Evolutionary conservation across 1,139 yeast species (phyloP).

Genomic region (Candida dubliniensis): DNA sequence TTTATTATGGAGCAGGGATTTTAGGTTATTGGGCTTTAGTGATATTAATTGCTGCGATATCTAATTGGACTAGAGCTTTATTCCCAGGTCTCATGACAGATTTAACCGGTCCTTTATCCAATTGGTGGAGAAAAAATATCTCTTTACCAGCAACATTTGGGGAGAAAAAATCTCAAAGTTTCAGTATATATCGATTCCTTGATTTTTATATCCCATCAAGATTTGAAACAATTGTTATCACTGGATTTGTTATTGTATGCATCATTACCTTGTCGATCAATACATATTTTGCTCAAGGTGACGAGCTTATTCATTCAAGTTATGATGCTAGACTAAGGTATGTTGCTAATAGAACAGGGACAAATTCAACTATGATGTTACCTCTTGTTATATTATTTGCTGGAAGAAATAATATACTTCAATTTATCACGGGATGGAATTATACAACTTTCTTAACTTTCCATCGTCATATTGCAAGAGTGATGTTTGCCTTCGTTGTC

Average conservation of each 20-base stretch:
- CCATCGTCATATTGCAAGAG: conserved; percentile 54
- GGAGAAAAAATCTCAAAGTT: conserved; percentile 25
- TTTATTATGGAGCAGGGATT: conserved; percentile 49
- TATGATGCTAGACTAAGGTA: conserved; percentile 26
- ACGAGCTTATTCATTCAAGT: conserved; percentile 19
- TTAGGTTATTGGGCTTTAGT: conserved; percentile 51
- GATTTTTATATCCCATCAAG: conserved; percentile 54
- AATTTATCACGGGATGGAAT: conserved; percentile 54
- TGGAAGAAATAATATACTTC: conserved; percentile 54
- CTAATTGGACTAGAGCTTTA: conserved; percentile 33
- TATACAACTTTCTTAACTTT: conserved; percentile 50
- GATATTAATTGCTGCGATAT: conserved; percentile 37
- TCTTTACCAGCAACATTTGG: conserved; percentile 31
- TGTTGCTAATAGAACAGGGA: conserved; percentile 53
- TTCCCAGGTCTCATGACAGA: conserved; percentile 20
- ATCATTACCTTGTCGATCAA: conserved; percentile 37
- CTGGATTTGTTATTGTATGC: conserved; percentile 44
- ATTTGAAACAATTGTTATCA: conserved; percentile 48
- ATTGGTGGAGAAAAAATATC: conserved; percentile 24
- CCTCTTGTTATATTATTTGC: conserved; percentile 53
- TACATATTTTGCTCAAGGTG: conserved; percentile 18
- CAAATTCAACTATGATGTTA: conserved; percentile 45
- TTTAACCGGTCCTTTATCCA: conserved; percentile 24
- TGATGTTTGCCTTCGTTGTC: conserved; percentile 33
- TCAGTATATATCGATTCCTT: conserved; percentile 21